Evolutionary conservation across 2,329 filamentous ascomycete genomes (phyloP), one percentile per base, ranked within the genome.

Genomic region (Juglanconis juglandina): DNA sequence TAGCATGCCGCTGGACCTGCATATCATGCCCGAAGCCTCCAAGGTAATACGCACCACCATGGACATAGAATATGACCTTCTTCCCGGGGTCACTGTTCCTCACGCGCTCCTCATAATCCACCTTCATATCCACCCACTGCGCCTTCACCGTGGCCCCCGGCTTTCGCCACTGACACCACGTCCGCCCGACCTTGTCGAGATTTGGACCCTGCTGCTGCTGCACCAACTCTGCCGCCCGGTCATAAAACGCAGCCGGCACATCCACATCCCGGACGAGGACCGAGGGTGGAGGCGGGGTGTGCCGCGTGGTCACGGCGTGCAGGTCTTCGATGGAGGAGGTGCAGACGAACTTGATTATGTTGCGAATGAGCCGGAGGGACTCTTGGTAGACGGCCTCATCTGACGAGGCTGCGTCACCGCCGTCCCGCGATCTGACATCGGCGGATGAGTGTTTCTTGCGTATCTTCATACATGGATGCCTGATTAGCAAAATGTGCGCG

Each of bases 201-300:
- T 46, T 46, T 46, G 42, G 35, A 1, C 35, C 42, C 6, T 4
- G 42, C n/a, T 46, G 42, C 14, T 17, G 7, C 3, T 46, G 9
- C 14, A 46, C n/a, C 42, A 46, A 17, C 7, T 46, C 42, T 6
- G 42, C 42, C 11, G 42, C 42, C 10, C 5, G 42, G 42, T 17
- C 42, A 17, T 46, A 46, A 17, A 14, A 17, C 42, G 42, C 5
- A 6, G 42, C 14, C 6, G 42, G 42, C 9, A 46, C 42, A 14
- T 46, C 42, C 11, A 46, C 42, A 46, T 96, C 42, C n/a, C n/a
- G 10, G 13, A 46, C 42, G n/a, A 13, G 42, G 10, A 46, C 42
- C 10, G 94, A 98, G 73, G 94, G 92, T 3, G 86, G 87, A 57
- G 92, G 92, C 24, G 92, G 92, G 47, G 77, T 77, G 51, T 81